phyloP scores from a whole-genome alignment of 2,329 filamentous ascomycete species.

The Mycosphaerella sp. region DNA sequence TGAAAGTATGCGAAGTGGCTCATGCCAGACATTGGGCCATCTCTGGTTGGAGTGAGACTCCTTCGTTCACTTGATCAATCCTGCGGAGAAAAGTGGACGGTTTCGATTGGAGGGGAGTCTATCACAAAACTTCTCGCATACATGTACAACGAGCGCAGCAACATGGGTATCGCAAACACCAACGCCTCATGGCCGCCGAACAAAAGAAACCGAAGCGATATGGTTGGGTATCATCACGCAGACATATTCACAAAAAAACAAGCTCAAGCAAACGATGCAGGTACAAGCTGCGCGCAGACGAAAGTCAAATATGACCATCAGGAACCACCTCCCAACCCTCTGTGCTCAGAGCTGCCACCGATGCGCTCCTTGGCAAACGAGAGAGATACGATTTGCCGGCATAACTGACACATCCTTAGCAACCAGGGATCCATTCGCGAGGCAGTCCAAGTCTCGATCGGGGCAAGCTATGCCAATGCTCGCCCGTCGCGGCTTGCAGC shows the following conservation, averaged over 20 bases:
- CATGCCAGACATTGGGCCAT: background rate
- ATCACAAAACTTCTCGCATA: conserved; percentile 1
- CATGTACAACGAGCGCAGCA: background rate
- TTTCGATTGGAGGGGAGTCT: conserved; percentile 6
- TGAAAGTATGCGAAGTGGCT: background rate
- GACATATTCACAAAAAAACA: conserved; percentile 2
- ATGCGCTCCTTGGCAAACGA: background rate
- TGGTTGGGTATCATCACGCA: conserved; percentile 7
- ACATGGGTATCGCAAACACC: conserved; percentile 7
- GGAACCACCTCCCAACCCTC: too few species aligned
- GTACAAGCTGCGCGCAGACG: background rate
- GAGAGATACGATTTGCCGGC: background rate
- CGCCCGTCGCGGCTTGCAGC: background rate
- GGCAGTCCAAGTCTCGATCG: background rate
- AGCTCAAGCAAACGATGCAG: conserved; percentile 7
- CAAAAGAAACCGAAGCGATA: conserved; percentile 7
- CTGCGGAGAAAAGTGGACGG: background rate
- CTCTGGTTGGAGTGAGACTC: conserved; percentile 1
- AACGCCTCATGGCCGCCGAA: background rate
- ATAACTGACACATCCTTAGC: background rate
- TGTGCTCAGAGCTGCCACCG: too few species aligned
- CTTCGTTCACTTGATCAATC: background rate
- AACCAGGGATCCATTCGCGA: background rate
- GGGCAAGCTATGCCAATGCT: background rate
- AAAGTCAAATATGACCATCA: too few species aligned